Evolutionary conservation across 768 basidiomycete species (phyloP).

Genomic region (Tylopilus rubrobrunneus): DNA sequence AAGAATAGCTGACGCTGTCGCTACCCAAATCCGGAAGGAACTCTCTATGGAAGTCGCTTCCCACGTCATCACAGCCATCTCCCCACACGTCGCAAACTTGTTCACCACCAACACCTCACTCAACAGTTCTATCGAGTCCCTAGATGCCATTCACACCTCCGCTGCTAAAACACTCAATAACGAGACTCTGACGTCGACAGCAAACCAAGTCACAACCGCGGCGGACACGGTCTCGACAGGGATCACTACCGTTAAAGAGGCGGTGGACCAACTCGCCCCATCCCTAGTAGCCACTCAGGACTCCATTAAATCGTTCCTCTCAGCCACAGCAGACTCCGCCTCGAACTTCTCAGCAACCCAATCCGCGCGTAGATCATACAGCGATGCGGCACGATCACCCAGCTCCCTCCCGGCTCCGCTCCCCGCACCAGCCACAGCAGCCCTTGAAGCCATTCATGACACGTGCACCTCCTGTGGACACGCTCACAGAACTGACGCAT

Average conservation of each 20-base stretch:
- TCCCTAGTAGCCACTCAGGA: no score
- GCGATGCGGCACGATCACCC: not conserved
- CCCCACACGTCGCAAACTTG: not conserved
- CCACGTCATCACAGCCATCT: not conserved
- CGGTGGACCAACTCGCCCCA: no score
- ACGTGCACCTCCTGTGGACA: not conserved
- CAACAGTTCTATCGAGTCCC: no score
- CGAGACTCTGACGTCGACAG: no score
- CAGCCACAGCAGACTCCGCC: not conserved
- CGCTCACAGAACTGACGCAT: not conserved
- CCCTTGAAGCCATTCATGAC: not conserved
- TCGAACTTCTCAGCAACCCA: not conserved
- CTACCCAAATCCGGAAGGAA: fast-evolving
- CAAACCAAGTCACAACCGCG: no score
- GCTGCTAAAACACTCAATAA: no score
- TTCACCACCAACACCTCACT: no score
- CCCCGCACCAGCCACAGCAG: not conserved
- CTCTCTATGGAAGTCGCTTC: not conserved
- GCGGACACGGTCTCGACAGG: no score
- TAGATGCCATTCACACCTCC: no score
- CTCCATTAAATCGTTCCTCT: no score
- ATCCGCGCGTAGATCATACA: not conserved
- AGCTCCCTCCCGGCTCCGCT: not conserved
- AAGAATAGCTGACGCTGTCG: fast-evolving
- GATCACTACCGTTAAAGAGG: no score